Percentiles rank a stretch among this genome's conserved stretches.
Evolutionary conservation across 2,329 filamentous ascomycete species (phyloP).

Genomic region (Botrytis elliptica): DNA sequence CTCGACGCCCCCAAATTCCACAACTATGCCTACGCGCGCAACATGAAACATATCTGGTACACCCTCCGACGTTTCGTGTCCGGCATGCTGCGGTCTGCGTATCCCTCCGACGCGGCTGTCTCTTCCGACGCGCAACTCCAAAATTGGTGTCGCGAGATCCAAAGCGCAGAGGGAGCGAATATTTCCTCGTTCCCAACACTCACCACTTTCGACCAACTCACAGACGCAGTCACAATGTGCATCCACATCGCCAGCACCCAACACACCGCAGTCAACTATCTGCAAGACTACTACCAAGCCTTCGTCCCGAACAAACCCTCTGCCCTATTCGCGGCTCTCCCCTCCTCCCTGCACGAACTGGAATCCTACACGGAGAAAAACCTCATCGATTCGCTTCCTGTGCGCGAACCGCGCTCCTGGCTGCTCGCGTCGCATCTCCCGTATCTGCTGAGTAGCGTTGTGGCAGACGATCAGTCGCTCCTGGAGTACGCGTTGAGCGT

Average conservation of each 20-base stretch:
- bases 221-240: slow-evolving; percentile 51
- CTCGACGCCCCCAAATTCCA: background rate
- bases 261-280: slow-evolving; percentile 52
- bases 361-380: background rate
- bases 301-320: slow-evolving; percentile 41
- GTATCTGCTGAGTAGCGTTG: background rate
- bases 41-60: slow-evolving; percentile 15
- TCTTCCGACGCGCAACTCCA: background rate
- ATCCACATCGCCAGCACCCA: slow-evolving; percentile 52
- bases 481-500: slow-evolving; percentile 14
- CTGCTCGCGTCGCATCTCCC: background rate
- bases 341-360: background rate
- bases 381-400: background rate
- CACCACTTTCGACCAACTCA: background rate
- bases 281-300: slow-evolving; percentile 51
- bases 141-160: slow-evolving; percentile 4
- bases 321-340: background rate
- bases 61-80: background rate
- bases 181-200: background rate
- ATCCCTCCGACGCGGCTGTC: background rate
- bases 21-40: slow-evolving; percentile 16
- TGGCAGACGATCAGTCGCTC: slow-evolving; percentile 11
- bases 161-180: background rate
- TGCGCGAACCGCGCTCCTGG: background rate
- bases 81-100: background rate